Evolutionary conservation across 768 basidiomycete genomes (phyloP), one percentile per base, ranked within the genome.

Genomic region (Mycena metata): DNA sequence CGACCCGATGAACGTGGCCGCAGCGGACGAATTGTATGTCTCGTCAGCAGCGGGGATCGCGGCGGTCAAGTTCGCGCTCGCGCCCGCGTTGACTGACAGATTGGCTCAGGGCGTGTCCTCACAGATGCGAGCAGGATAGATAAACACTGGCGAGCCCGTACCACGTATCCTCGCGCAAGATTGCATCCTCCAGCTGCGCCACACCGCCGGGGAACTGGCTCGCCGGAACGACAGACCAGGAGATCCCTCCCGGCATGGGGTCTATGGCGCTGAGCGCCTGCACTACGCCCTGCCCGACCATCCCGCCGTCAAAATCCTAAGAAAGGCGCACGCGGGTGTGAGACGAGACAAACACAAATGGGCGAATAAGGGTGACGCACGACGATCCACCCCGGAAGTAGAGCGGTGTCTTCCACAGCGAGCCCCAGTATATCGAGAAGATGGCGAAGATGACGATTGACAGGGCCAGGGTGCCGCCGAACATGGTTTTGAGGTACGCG

Each of bases 231-330:
- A 82, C 73, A 11, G 76, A 74, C 89, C 88, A 91, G 5, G 83
- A 77, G 1, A 90, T 69, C 47, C 81, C 79, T 10, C 78, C 74
- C 9, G 55, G 15, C 23, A 79, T 74, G 0, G 77, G 75, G 7
- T 54, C 62, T 12, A 78, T 61, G 30, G 59, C 74, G n/a, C 78
- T 78, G 45, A 88, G 74, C 1, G 81, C 82, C 71, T 80, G 72
- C 0, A 79, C 78, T 17, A 90, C 83, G 1, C 75, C 77, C 58
- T 82, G 80, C 4, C 90, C 90, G 8, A 91, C 79, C 16, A 79
- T 50, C 1, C 81, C 84, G 13, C 86, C 88, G 52, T 91, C 90
- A 69, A 90, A 90, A 72, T 91, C 89, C 89, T 90, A 26, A 12
- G 26, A 13, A 6, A 15, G n/a, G 2, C 23, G 17, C n/a, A 5